These are phyloP conservation scores for Nitzschia sp. DNA, from an alignment of 108 stramenopile species.

Conservation along the genomic window DNA sequence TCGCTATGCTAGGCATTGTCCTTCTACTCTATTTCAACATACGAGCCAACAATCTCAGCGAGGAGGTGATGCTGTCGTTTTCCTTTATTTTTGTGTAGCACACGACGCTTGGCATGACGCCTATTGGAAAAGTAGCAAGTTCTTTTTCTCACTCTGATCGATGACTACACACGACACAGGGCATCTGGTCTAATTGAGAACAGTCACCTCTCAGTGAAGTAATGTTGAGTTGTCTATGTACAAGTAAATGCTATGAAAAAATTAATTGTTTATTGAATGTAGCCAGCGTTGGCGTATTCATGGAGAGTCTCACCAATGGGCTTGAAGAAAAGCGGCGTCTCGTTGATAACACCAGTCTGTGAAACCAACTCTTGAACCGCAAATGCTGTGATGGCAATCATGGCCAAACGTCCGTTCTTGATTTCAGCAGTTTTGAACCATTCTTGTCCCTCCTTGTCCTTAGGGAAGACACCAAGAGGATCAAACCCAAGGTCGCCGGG, in stretches of 20 bases:
- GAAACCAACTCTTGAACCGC: constrained; percentile 80
- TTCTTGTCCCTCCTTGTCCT: constrained; percentile 51
- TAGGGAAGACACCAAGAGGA: constrained; percentile 77
- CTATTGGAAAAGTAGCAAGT: too few relatives aligned
- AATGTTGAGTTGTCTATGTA: constrained; percentile 8
- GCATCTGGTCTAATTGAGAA: too few relatives aligned
- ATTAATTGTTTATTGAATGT: constrained; percentile 73
- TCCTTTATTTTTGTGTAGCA: too few relatives aligned
- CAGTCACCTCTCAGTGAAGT: too few relatives aligned
- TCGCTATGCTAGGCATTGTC: too few relatives aligned
- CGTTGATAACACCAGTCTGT: constrained; percentile 77
- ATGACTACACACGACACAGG: too few relatives aligned
- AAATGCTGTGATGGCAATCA: constrained; percentile 88
- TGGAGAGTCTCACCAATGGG: constrained; percentile 62
- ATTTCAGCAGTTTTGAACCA: constrained; percentile 81
- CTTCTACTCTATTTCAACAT: too few relatives aligned
- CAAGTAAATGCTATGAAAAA: too few relatives aligned
- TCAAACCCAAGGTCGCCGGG: constrained; percentile 85
- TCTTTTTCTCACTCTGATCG: too few relatives aligned
- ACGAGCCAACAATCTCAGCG: too few relatives aligned
- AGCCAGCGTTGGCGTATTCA: constrained; percentile 79
- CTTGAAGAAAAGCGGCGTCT: constrained; percentile 88
- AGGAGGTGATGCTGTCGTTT: too few relatives aligned
- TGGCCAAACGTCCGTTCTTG: constrained; percentile 92
- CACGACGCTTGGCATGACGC: too few relatives aligned